These are phyloP conservation scores for Lactifluus hygrophoroides DNA, from an alignment of 768 basidiomycete genomes.

Conservation along the genomic window DNA sequence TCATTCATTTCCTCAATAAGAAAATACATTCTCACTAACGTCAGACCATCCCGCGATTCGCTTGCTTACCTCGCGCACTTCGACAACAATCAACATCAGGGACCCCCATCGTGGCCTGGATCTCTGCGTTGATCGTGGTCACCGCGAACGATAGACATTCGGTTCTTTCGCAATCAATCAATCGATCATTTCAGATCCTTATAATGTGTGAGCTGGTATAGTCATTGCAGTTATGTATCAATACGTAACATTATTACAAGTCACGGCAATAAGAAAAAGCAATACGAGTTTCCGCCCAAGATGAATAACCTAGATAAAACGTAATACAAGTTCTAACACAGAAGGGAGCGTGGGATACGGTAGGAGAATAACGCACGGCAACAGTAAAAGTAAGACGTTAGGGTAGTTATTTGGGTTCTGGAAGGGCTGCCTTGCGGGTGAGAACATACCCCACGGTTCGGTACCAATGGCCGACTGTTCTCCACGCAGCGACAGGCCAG, in stretches of 20 bases:
- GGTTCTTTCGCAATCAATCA: too few relatives aligned
- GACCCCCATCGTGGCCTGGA: too few relatives aligned
- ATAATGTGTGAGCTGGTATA: not conserved
- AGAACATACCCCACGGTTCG: slow-evolving; percentile 2
- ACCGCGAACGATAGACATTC: too few relatives aligned
- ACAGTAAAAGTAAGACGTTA: not conserved
- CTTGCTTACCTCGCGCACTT: too few relatives aligned
- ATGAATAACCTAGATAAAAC: not conserved
- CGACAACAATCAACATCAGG: too few relatives aligned
- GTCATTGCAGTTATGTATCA: not conserved
- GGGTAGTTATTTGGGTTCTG: slow-evolving; percentile 2
- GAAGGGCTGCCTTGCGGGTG: slow-evolving; percentile 2
- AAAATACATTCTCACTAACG: too few relatives aligned
- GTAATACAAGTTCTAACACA: not conserved
- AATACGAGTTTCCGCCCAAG: not conserved
- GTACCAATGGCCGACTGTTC: not conserved
- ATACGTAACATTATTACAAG: not conserved
- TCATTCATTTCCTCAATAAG: too few relatives aligned
- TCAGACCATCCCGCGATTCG: too few relatives aligned
- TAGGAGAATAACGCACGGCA: not conserved
- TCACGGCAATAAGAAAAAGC: not conserved
- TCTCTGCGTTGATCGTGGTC: too few relatives aligned
- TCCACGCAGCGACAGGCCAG: slow-evolving; percentile 7
- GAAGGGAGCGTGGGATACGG: not conserved
- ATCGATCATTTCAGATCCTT: too few relatives aligned